Evolutionary conservation across 208 protist species (phyloP), one percentile per base, ranked within the genome.

Genomic region (Leptomonas seymouri): DNA sequence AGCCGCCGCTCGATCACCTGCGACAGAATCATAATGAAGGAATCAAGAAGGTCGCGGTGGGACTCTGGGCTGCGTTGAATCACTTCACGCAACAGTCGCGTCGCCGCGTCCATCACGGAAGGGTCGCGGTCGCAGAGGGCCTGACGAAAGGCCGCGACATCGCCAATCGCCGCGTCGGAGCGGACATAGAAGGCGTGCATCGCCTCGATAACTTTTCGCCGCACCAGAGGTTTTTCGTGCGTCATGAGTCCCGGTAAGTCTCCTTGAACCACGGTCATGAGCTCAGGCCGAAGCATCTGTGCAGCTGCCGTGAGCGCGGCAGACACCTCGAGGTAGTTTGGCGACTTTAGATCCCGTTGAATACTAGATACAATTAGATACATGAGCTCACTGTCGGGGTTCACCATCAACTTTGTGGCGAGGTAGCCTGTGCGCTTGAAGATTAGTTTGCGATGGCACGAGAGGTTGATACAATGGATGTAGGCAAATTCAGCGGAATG

Each of bases 381-480:
- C 62, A 98, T 85, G 15, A 99, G 74, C 57, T 99, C 94, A 64
- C 95, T 87, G 8, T 92, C 89, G 0, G 91, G 78, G 30, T 87
- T 65, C 25, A 99, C 75, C 71, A 91, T 97, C 9, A 97, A 69
- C 39, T 85, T 85, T 1, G 90, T 80, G 20, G 93, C 89, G 12
- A 99, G 81, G 75, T 99, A 99, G 44, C 97, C 98, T 18, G 82
- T 88, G 44, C 81, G 79, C 71, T 98, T 98, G 48, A 86, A 77
- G 3, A 76, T 64, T 16, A 80, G 61, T n/a, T 68, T 42, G 23
- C 8, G 20, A 56, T 77, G 78, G n/a, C 95, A 84, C n/a, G 95
- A 91, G 55, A 99, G 95, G 65, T 99, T 99, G 23, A 99, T 88
- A 61, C 95, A 97, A 60, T 98, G 86, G 58, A 99, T 98, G 86